Base-by-base conservation (phyloP, 2,329 filamentous ascomycete genomes). In the Aspergillus sclerotialis region DNA sequence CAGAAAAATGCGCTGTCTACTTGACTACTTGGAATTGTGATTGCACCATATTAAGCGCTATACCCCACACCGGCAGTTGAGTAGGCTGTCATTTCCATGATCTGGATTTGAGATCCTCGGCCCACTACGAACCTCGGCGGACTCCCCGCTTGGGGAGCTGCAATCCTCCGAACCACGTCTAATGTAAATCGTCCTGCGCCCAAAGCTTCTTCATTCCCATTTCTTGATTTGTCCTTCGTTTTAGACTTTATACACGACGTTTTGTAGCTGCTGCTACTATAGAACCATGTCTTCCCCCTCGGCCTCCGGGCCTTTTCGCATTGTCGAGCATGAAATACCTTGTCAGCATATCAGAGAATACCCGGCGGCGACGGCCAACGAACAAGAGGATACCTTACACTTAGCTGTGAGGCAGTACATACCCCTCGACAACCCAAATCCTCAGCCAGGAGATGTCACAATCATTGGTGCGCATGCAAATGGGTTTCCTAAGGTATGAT, bases 401-500 rank as follows among this genome's bases (percentile, higher is more conserved):
- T 63, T 95, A 4, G 77, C 80, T 7, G 74, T 95, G 34, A 95
- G 94, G 68, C 86, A 95, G 56, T 96, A 96, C 56, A 83, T 76
- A 0, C 89, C 89, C 2, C 67, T 77, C 36, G 74, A 81, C 52
- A 88, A 89, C 49, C 71, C 68, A 0, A 61, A 67, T 15, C 82
- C 86, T 0, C 70, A 77, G 42, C 75, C 78, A 1, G 84, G 85
- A 21, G 85, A 92, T 59, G 67, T 95, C 7, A 95, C 87, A 13
- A 80, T 96, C 38, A 78, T 96, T 36, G 87, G 76, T 8, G 82
- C 82, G 4, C 89, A 95, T 63, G 90, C 87, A 32, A 95, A 95
- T 65, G 90, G 82, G 8, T 94, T 95, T 47, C 84, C 86, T 8
- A 96, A 95, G 73, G 84, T 84, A 58, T 35, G 40, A 10, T 17